phyloP scores from a whole-genome alignment of 139 green algal genomes.

The Ettlia oleoabundans region DNA sequence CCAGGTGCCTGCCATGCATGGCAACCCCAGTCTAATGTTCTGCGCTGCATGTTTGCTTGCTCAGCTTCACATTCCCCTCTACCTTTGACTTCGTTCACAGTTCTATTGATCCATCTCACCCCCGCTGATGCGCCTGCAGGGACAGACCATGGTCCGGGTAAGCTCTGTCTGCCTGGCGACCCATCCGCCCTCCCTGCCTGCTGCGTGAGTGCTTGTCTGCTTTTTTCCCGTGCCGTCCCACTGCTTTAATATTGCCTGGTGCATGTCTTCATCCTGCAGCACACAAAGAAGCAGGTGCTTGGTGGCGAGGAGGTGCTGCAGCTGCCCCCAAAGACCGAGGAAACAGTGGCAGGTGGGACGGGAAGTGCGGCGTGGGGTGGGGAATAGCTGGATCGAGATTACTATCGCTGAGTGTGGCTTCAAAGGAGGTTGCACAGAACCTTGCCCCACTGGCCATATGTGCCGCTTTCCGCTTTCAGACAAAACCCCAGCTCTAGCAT shows the following conservation, averaged over 20 bases:
- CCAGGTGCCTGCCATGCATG: neutral
- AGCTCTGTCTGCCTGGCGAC: no score
- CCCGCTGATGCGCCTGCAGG: neutral
- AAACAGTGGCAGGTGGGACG: conserved; percentile 55
- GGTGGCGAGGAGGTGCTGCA: conserved; percentile 59
- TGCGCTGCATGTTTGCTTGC: neutral
- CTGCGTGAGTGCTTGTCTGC: no score
- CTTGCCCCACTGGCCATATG: no score
- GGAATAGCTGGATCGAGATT: neutral
- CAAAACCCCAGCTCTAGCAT: no score
- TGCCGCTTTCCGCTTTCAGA: no score
- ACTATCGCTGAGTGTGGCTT: no score
- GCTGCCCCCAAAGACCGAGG: conserved; percentile 72
- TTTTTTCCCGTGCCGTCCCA: no score
- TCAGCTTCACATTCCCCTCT: neutral
- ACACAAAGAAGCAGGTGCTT: conserved; percentile 75
- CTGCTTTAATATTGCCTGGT: no score
- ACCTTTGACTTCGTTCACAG: neutral
- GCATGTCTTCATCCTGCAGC: no score
- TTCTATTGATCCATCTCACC: neutral
- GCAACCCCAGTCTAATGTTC: neutral
- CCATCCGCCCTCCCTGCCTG: no score
- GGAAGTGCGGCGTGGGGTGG: neutral
- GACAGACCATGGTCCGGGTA: conserved; percentile 58
- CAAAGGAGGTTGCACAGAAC: no score